Conservation (phyloP, 257 asterid species). For the Gynochthodes officinalis region DNA sequence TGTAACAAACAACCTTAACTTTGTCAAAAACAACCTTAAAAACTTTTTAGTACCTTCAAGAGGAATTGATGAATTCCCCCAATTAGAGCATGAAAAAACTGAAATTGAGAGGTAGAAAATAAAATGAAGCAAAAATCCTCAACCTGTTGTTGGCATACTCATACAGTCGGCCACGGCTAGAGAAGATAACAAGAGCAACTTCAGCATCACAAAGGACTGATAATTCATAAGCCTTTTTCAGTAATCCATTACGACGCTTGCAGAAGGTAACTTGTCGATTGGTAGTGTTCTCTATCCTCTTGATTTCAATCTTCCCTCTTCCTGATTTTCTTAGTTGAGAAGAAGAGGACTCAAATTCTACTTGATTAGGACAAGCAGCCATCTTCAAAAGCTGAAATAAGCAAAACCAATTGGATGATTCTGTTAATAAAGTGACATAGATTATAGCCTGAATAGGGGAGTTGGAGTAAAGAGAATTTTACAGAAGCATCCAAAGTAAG, state of each 20-base stretch:
- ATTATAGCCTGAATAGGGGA: constrained; percentile 27
- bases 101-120: background rate
- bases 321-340: constrained; percentile 48
- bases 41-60: background rate
- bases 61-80: constrained; percentile 1
- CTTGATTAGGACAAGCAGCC: constrained; percentile 64
- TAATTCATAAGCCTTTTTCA: constrained; percentile 85
- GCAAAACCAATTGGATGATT: constrained; percentile 35
- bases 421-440: constrained; percentile 23
- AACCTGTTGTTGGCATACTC: constrained; percentile 89
- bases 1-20: background rate
- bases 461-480: constrained; percentile 8
- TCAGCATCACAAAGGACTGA: constrained; percentile 93
- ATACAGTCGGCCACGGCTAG: constrained; percentile 79
- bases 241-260: constrained; percentile 77
- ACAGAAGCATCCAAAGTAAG: constrained; percentile 36
- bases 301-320: constrained; percentile 83
- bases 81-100: background rate
- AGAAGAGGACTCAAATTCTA: constrained; percentile 42
- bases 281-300: constrained; percentile 82
- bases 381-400: constrained; percentile 51
- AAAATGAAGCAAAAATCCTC: background rate
- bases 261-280: constrained; percentile 91
- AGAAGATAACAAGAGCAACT: constrained; percentile 84
- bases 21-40: background rate